Base-by-base conservation (phyloP, 1,139 yeast species). In the Yamadazyma mexicana region DNA sequence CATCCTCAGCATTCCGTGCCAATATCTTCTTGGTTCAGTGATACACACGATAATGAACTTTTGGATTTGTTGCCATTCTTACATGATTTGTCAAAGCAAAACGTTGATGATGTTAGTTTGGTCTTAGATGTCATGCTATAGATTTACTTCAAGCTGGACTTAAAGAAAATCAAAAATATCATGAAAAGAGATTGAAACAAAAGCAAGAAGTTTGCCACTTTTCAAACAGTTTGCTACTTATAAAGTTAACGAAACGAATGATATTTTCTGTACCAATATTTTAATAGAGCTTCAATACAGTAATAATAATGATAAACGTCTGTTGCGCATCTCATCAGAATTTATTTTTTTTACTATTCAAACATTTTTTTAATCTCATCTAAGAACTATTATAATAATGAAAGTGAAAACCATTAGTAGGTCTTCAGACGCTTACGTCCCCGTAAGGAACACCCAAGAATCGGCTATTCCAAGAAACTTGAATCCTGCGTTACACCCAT, bases 1-100 rank as follows among this genome's bases (percentile, higher is more conserved):
- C 98, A 92, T 60, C 98, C 98, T 17, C 95, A 88, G 58, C 97
- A 92, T 67, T 95, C 98, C 11, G 85, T 94, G 31, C 99, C 99
- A n/a, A 87, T 92, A 25, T 87, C 96, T 48, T 83, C 94, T 61
- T 92, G 99, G 99, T 92, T 94, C 70, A 87, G 96, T 52, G 99
- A 92, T 66, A 83, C 94, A 31, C 98, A 92, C 61, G 99, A 92
- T 62, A 91, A 91, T 58, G 99, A 92, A 70, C 73, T 92, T 52
- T 65, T 87, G 48, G 98, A 92, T 64, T 79, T 92, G 64, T 69
- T 94, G 44, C 98, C 98, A 12, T 82, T 94, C 50, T 73, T 92
- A 54, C 87, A 88, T 60, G 98, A 92, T 60, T 68, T 92, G 46
- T 78, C 96, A 7, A 61, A 73, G 48, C 55, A 68, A 14, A 72